Conservation (phyloP, 257 asterid species). For the Solanum lycopersicoides region DNA sequence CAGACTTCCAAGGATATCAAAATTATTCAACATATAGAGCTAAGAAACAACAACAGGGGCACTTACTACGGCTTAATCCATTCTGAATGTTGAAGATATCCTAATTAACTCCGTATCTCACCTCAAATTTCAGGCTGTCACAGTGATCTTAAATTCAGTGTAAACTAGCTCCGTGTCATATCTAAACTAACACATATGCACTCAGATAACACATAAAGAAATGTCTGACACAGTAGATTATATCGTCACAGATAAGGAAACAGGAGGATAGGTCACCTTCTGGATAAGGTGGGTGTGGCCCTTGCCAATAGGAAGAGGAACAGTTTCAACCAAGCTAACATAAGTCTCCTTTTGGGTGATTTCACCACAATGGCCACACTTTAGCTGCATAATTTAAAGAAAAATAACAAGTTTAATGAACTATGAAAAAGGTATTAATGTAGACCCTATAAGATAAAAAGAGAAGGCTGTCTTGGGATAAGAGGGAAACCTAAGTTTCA, state of each 20-base stretch:
- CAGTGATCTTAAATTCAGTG: not conserved
- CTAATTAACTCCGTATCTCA: not conserved
- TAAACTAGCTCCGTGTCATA: not conserved
- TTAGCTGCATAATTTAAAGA: constrained; percentile 32
- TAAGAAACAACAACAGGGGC: not conserved
- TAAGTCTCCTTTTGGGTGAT: constrained; percentile 58
- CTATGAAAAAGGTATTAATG: not conserved
- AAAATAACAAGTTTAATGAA: not conserved
- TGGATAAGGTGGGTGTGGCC: constrained; percentile 55
- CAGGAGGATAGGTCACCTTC: constrained; percentile 32
- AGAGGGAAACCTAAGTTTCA: too few species aligned
- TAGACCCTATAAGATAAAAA: not conserved
- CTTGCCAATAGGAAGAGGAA: constrained; percentile 52
- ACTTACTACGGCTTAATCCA: not conserved
- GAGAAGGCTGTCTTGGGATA: not conserved
- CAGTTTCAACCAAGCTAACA: constrained; percentile 48
- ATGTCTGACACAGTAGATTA: not conserved
- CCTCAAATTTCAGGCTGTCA: not conserved
- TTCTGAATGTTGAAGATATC: not conserved
- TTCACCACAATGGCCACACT: constrained; percentile 78
- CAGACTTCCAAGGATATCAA: not conserved
- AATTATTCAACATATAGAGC: not conserved
- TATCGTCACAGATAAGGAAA: not conserved
- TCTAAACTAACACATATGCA: not conserved
- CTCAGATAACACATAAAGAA: not conserved